A percentile compares a stretch with the other conserved stretches of the same genome.
phyloP scores from a whole-genome alignment of 768 basidiomycete species.

The Dentipellis sp. region DNA sequence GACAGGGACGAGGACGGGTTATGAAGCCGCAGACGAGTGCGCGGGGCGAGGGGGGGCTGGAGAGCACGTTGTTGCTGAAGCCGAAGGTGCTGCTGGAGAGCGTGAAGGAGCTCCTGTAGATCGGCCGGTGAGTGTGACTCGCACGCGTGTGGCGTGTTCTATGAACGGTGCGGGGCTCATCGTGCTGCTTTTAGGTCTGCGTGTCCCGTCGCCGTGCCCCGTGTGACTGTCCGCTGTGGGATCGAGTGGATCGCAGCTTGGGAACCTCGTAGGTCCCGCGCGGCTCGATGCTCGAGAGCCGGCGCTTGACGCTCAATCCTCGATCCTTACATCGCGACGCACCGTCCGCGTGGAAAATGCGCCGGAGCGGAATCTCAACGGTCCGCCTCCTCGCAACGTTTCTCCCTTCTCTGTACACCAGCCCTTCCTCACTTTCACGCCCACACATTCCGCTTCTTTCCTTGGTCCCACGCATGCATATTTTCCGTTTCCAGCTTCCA shows the following conservation, averaged over 20 bases:
- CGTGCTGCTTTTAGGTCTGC: too few relatives aligned
- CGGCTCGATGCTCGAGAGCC: not conserved
- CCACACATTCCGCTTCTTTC: not conserved
- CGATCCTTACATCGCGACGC: not conserved
- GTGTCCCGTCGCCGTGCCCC: too few relatives aligned
- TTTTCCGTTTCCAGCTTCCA: too few relatives aligned
- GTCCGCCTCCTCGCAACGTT: not conserved
- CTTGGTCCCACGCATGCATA: not conserved
- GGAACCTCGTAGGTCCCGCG: too few relatives aligned
- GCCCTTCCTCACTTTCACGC: too few relatives aligned
- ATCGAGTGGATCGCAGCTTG: too few relatives aligned
- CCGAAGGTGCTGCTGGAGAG: constrained; percentile 16
- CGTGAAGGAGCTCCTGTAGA: constrained; percentile 14
- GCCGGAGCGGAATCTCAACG: not conserved
- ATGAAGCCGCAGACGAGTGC: too few relatives aligned
- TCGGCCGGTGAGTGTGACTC: not conserved
- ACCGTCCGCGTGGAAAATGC: not conserved
- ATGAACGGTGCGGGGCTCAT: too few relatives aligned
- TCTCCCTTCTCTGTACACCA: too few relatives aligned
- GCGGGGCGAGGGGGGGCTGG: constrained; percentile 5
- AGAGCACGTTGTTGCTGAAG: constrained; percentile 14
- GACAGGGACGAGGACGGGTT: constrained; percentile 7
- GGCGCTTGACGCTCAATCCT: not conserved
- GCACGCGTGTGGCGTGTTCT: not conserved
- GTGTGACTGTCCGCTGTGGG: not conserved